These are phyloP conservation scores for Coemansia sp. DNA, from an alignment of 192 early-diverging fungal genomes.

Conservation along the genomic window DNA sequence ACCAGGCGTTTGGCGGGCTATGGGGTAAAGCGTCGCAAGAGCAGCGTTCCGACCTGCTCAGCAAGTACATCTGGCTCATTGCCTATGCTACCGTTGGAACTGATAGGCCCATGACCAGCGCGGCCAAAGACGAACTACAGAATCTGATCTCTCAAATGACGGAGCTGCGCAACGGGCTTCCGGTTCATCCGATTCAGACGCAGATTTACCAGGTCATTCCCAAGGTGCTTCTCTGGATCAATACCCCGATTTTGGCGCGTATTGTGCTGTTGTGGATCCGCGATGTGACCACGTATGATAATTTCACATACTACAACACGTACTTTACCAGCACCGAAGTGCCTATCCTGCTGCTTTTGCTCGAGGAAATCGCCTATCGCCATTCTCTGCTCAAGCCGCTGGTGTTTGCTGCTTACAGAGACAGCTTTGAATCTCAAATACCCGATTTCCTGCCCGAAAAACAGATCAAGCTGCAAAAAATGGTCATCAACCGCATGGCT, in stretches of 20 bases:
- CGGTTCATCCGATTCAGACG: slow-evolving; percentile 30
- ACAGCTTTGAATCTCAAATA: slow-evolving; percentile 58
- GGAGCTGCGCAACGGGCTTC: slow-evolving; percentile 23
- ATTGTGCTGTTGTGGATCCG: slow-evolving; percentile 60
- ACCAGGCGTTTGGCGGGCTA: slow-evolving; percentile 43
- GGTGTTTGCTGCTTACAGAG: slow-evolving; percentile 63
- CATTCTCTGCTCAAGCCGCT: slow-evolving; percentile 66
- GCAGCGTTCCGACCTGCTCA: slow-evolving; percentile 20
- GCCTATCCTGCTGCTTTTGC: slow-evolving; percentile 59
- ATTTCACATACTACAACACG: slow-evolving; percentile 61
- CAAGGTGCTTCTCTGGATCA: slow-evolving; percentile 36
- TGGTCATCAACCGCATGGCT: slow-evolving; percentile 66
- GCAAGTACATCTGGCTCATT: slow-evolving; percentile 45
- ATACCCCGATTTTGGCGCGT: slow-evolving; percentile 32
- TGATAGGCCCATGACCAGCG: slow-evolving; percentile 3
- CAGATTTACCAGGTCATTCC: slow-evolving; percentile 23
- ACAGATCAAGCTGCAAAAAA: slow-evolving; percentile 66
- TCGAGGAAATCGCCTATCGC: slow-evolving; percentile 75
- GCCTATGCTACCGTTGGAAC: slow-evolving; percentile 34
- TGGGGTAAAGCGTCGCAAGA: slow-evolving; percentile 20
- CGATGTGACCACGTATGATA: slow-evolving; percentile 59
- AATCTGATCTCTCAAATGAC: slow-evolving; percentile 31
- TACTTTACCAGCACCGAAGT: slow-evolving; percentile 66
- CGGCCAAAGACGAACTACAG: slow-evolving; percentile 18
- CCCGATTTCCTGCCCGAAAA: slow-evolving; percentile 59